Conservation (phyloP, 192 early-diverging fungal species). For the Backusella luteola region DNA sequence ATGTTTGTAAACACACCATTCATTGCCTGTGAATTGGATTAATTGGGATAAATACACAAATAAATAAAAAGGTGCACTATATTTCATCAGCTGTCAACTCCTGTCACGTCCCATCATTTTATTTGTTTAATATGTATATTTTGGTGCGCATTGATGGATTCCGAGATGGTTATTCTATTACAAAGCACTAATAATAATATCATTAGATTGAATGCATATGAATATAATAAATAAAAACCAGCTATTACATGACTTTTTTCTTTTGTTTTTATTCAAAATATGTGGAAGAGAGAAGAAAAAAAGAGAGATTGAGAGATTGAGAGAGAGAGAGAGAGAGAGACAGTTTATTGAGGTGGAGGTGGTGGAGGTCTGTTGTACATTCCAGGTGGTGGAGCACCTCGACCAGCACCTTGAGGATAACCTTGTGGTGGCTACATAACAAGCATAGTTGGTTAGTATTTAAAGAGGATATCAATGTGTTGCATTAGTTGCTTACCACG, state of each 20-base stretch:
- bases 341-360: conserved; percentile 9
- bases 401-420: conserved; percentile 35
- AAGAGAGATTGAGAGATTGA: too few relatives aligned
- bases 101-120: neutral
- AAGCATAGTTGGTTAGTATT: neutral
- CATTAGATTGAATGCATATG: neutral
- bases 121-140: too few relatives aligned
- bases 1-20: neutral
- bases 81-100: neutral
- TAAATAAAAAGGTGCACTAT: too few relatives aligned
- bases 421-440: conserved; percentile 29
- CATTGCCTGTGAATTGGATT: too few relatives aligned
- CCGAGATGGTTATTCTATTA: neutral
- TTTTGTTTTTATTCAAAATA: conserved; percentile 4
- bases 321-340: neutral
- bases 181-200: neutral
- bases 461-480: neutral
- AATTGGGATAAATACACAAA: too few relatives aligned
- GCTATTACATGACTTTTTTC: conserved; percentile 3
- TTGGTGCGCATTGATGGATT: neutral
- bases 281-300: neutral
- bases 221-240: neutral
- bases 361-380: conserved; percentile 29
- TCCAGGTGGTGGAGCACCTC: conserved; percentile 43
- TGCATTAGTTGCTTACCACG: conserved; percentile 20